Percentiles rank a stretch among this genome's conserved stretches.
Evolutionary conservation across 495 filamentous ascomycete genomes (phyloP).

Genomic region (Darksidea phi): DNA sequence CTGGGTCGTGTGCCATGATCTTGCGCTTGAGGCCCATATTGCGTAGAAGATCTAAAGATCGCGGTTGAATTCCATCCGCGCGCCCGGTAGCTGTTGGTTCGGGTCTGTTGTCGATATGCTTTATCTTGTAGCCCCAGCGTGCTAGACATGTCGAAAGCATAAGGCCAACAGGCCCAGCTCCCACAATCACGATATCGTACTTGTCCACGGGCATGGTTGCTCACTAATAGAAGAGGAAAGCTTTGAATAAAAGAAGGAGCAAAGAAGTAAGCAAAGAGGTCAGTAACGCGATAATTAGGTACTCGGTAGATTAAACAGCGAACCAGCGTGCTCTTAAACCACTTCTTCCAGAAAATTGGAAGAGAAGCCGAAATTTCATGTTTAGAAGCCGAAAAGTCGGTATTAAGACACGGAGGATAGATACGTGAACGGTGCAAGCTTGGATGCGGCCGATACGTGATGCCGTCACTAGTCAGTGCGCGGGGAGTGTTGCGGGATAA

Average conservation of each 20-base stretch:
- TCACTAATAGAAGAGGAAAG: not conserved
- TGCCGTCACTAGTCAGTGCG: too few species aligned
- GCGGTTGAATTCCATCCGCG: slow-evolving; percentile 74
- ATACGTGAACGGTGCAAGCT: not conserved
- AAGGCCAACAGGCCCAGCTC: slow-evolving; percentile 85
- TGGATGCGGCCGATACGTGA: not conserved
- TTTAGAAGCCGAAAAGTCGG: slow-evolving; percentile 16
- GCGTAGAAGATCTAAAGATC: slow-evolving; percentile 66
- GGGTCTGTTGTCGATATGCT: slow-evolving; percentile 65
- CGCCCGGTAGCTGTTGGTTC: slow-evolving; percentile 64
- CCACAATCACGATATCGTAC: slow-evolving; percentile 79
- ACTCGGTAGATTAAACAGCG: not conserved
- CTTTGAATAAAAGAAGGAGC: not conserved
- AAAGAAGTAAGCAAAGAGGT: not conserved
- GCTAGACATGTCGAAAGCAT: slow-evolving; percentile 79
- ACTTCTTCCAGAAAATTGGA: not conserved
- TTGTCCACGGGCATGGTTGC: slow-evolving; percentile 41
- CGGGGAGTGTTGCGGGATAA: too few species aligned
- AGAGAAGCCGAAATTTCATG: slow-evolving; percentile 11
- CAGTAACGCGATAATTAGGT: not conserved
- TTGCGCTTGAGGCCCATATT: slow-evolving; percentile 65
- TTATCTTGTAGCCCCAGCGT: slow-evolving; percentile 67
- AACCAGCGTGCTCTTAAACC: slow-evolving; percentile 11
- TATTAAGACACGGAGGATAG: not conserved
- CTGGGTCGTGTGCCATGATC: slow-evolving; percentile 64